phyloP scores from a whole-genome alignment of 2,329 filamentous ascomycete genomes.

The Fonsecaea pedrosoi region DNA sequence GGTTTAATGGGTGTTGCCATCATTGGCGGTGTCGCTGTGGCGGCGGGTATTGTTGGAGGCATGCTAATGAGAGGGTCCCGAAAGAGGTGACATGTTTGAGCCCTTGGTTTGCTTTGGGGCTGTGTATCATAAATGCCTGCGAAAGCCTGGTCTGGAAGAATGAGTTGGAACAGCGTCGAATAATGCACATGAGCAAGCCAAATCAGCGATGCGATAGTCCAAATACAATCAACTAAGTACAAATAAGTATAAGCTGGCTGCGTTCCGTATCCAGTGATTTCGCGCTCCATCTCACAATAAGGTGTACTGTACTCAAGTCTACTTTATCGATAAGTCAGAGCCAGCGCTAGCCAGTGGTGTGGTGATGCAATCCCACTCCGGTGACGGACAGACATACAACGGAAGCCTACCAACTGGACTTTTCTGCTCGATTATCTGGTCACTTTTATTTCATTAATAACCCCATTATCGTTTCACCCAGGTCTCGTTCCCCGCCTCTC shows the following conservation, averaged over 20 bases:
- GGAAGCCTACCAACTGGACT: slow-evolving; percentile 14
- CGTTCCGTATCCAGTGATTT: neutral
- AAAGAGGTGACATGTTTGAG: slow-evolving; percentile 29
- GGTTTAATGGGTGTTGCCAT: slow-evolving; percentile 94
- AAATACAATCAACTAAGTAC: too few species aligned
- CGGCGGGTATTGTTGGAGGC: slow-evolving; percentile 89
- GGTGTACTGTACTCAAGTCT: neutral
- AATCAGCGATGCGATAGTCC: neutral
- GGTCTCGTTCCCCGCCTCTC: neutral
- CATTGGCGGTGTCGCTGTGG: slow-evolving; percentile 88
- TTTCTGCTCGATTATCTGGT: slow-evolving; percentile 1
- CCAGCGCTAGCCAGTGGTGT: neutral
- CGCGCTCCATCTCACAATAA: neutral
- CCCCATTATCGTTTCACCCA: neutral
- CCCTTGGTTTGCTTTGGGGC: slow-evolving; percentile 3
- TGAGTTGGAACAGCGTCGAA: slow-evolving; percentile 11
- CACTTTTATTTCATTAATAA: slow-evolving; percentile 12
- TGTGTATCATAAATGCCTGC: slow-evolving; percentile 12
- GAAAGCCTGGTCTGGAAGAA: slow-evolving; percentile 10
- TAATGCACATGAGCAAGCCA: slow-evolving; percentile 5
- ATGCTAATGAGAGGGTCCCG: slow-evolving; percentile 79
- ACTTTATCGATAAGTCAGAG: slow-evolving; percentile 12
- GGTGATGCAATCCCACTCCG: slow-evolving; percentile 17
- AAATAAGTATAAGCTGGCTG: neutral
- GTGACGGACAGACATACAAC: slow-evolving; percentile 16